phyloP scores from a whole-genome alignment of 345 rosid species.

The Gossypium arboreum region DNA sequence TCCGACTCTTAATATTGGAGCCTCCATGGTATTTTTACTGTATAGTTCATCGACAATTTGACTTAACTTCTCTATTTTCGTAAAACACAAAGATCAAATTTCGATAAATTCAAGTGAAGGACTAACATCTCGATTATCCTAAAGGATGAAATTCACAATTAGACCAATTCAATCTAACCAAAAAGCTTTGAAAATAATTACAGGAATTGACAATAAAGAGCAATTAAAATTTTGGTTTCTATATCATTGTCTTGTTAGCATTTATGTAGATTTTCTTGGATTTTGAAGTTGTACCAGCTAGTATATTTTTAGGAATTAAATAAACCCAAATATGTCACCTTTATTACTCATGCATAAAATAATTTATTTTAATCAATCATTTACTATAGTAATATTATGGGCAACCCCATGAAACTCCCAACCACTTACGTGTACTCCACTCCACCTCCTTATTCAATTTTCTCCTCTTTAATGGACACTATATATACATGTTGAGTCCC shows the following conservation, averaged over 20 bases:
- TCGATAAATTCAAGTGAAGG: too few relatives aligned
- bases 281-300: neutral
- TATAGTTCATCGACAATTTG: too few relatives aligned
- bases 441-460: neutral
- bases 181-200: too few relatives aligned
- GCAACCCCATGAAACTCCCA: neutral
- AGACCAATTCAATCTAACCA: too few relatives aligned
- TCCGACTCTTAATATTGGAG: accelerated
- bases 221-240: neutral
- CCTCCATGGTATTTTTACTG: too few relatives aligned
- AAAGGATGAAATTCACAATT: too few relatives aligned
- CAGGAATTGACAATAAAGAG: too few relatives aligned
- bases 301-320: neutral
- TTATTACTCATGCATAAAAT: too few relatives aligned
- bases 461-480: neutral
- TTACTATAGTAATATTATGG: neutral
- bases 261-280: neutral
- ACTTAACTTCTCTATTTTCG: too few relatives aligned
- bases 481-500: neutral
- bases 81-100: too few relatives aligned
- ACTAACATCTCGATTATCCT: too few relatives aligned
- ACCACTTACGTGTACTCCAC: constrained; percentile 3
- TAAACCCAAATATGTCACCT: neutral
- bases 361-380: too few relatives aligned
- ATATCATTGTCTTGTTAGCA: neutral